Base-by-base conservation (phyloP, 768 basidiomycete genomes). In the Mycena epipterygia region DNA sequence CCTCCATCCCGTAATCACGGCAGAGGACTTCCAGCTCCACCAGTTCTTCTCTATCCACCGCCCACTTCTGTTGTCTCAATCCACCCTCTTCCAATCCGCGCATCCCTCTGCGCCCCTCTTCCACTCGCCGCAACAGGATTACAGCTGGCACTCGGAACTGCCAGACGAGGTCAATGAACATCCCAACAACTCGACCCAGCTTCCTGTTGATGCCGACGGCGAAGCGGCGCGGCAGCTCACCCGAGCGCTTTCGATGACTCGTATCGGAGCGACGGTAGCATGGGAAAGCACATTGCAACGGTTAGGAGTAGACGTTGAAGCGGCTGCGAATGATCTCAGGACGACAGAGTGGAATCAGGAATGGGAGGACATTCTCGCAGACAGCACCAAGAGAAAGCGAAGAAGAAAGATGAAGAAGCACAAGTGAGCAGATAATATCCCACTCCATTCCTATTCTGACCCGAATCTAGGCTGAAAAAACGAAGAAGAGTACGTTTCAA, bases 351-450 rank as follows among this genome's bases (percentile, higher is more conserved):
- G 86, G 74, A 87, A 89, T 19, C 86, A 86, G 78, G 88, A 89
- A 67, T 91, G 87, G 87, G 86, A 89, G 73, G 87, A 89, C 49
- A 86, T 94, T 19, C 80, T 90, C 78, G 85, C 94, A 82, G 95
- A 95, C 75, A 95, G 94, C 74, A 90, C 89, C 32, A 93, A 91
- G 85, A 89, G 94, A 80, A 96, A 96, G 86, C 87, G 90, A 75
- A 86, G 90, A 86, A 93, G 91, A 90, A 97, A 97, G 90, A 97
- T 97, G 91, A 95, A 93, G 88, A 97, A 96, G 84, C 96, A 97
- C 81, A 97, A 97, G 95, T 95, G 77, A 81, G 93, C 86, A 4
- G 30, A 55, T 30, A 29, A 62, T 48, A 49, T 61, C 67, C 39
- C n/a, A 57, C 42, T 19, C 23, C 66, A 65, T 61, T 49, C 52